Conservation (phyloP, 2,329 filamentous ascomycete genomes). For the Amphichorda felina region DNA sequence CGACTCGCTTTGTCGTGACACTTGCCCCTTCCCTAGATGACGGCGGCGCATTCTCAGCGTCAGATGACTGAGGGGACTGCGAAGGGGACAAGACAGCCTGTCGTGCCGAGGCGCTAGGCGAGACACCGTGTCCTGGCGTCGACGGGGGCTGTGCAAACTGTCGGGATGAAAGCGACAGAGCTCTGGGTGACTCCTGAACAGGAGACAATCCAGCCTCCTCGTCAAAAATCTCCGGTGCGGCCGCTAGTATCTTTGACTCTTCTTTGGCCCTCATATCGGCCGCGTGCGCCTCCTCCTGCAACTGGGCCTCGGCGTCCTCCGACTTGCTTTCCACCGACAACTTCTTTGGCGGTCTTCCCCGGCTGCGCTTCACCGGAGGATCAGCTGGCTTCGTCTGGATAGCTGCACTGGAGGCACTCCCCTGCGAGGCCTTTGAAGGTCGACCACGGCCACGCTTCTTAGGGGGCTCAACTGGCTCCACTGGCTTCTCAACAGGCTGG, state of each 20-base stretch:
- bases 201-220: background rate
- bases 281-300: constrained; percentile 4
- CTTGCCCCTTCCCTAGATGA: constrained; percentile 47
- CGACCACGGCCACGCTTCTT: constrained; percentile 16
- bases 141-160: constrained; percentile 2
- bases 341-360: constrained; percentile 18
- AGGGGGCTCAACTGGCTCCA: constrained; percentile 4
- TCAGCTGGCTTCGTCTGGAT: constrained; percentile 7
- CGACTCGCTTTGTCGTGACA: constrained; percentile 30
- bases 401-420: background rate
- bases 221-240: constrained; percentile 1
- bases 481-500: background rate
- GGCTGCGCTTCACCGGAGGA: constrained; percentile 13
- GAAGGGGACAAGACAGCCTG: constrained; percentile 49
- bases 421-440: constrained; percentile 17
- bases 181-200: background rate
- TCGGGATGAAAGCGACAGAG: background rate
- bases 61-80: constrained; percentile 62
- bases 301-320: constrained; percentile 1
- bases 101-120: constrained; percentile 23
- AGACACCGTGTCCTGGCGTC: constrained; percentile 1
- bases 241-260: background rate
- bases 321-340: constrained; percentile 14
- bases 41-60: constrained; percentile 70
- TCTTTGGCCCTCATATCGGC: constrained; percentile 1